Evolutionary conservation across 2,329 filamentous ascomycete species (phyloP).

Genomic region (Xylaria digitata): DNA sequence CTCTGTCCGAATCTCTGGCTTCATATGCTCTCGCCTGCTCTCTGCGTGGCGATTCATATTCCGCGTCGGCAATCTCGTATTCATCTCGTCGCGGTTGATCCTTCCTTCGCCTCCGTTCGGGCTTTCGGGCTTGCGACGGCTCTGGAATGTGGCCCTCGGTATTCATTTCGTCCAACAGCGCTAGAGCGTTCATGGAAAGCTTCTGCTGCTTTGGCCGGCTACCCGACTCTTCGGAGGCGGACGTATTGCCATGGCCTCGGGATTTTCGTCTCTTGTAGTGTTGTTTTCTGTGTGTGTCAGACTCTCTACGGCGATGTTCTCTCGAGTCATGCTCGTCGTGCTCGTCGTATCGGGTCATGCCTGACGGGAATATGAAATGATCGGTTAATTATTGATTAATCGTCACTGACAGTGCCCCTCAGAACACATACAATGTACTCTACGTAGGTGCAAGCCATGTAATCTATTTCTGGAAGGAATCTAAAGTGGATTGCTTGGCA

Average conservation of each 20-base stretch:
- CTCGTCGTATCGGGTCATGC: conserved; percentile 51
- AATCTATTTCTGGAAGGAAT: conserved; percentile 46
- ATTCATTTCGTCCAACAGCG: conserved; percentile 73
- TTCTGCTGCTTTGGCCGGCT: conserved; percentile 43
- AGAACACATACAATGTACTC: not conserved
- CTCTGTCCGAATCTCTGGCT: conserved; percentile 41
- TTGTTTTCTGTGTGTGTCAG: conserved; percentile 49
- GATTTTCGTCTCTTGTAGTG: conserved; percentile 53
- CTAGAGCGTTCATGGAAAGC: conserved; percentile 68
- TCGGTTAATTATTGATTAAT: conserved; percentile 10
- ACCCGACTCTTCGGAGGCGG: conserved; percentile 52
- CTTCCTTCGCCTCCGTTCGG: conserved; percentile 54
- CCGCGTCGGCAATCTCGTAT: conserved; percentile 43
- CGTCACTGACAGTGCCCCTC: conserved; percentile 14
- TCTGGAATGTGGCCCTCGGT: conserved; percentile 51
- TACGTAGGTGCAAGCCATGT: conserved; percentile 21
- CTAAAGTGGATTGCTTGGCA: conserved; percentile 39
- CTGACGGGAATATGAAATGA: conserved; percentile 25
- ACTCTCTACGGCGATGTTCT: conserved; percentile 44
- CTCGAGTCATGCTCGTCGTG: conserved; percentile 43
- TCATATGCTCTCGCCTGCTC: conserved; percentile 37
- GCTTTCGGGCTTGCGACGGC: conserved; percentile 55
- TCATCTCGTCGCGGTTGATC: conserved; percentile 48
- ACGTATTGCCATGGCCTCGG: conserved; percentile 48
- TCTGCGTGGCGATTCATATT: conserved; percentile 49